These are phyloP conservation scores for Pythium periplocum DNA, from an alignment of 352 stramenopile genomes.

Conservation along the genomic window DNA sequence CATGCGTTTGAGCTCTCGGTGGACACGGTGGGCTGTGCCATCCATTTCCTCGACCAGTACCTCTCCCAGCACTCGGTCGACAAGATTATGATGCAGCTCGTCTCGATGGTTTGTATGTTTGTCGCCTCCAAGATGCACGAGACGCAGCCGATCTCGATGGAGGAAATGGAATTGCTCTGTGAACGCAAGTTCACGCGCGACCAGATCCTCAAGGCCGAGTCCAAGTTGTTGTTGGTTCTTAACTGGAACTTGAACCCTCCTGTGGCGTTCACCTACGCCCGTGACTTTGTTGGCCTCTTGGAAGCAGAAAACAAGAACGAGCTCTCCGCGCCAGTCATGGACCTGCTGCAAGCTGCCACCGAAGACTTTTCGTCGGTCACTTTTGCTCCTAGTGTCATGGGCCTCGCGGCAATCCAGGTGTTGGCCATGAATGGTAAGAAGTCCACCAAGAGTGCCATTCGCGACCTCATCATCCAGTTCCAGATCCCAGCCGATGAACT, in stretches of 20 bases:
- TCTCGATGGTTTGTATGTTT: conserved; percentile 75
- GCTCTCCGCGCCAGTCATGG: conserved; percentile 11
- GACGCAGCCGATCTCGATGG: conserved; percentile 54
- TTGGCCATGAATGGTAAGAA: conserved; percentile 6
- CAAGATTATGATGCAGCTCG: conserved; percentile 59
- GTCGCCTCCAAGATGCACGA: conserved; percentile 74
- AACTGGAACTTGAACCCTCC: conserved; percentile 65
- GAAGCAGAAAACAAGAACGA: conserved; percentile 8
- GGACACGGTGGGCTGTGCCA: conserved; percentile 50
- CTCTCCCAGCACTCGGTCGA: conserved; percentile 63
- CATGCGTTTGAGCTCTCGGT: conserved; percentile 66
- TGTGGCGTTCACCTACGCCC: conserved; percentile 56
- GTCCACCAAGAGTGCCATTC: conserved; percentile 7
- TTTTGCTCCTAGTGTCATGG: conserved; percentile 10
- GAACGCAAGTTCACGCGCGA: conserved; percentile 61
- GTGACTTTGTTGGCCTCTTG: conserved; percentile 50
- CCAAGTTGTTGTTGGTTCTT: conserved; percentile 45
- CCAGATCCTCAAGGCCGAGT: conserved; percentile 57
- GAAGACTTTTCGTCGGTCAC: conserved; percentile 16
- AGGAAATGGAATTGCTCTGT: conserved; percentile 72
- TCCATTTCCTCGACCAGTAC: conserved; percentile 74
- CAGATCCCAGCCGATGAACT: not conserved
- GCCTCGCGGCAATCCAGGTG: conserved; percentile 10
- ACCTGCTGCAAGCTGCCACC: conserved; percentile 12
- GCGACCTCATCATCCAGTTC: conserved; percentile 10